Conservation (phyloP, 139 green algal species). For the Tetraselmis chui region DNA sequence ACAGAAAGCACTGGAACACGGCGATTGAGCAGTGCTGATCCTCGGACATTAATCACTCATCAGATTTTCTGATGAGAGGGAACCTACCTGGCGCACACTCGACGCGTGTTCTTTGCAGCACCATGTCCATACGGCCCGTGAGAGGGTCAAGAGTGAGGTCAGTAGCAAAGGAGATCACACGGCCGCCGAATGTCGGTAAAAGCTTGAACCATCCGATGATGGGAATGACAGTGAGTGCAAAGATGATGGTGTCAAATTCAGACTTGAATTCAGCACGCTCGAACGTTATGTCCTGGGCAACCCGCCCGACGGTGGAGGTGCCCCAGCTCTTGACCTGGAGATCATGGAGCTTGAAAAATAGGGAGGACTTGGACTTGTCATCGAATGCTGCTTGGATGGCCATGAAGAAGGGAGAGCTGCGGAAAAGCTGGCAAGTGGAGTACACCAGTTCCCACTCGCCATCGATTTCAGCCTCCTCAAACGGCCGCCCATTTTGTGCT, state of each 20-base stretch:
- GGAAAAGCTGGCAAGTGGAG: constrained; percentile 21
- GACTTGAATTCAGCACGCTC: not conserved
- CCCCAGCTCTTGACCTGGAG: constrained; percentile 27
- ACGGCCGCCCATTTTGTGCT: not conserved
- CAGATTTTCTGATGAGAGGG: not conserved
- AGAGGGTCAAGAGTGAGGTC: constrained; percentile 6
- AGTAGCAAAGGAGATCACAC: constrained; percentile 13
- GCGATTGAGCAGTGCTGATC: not conserved
- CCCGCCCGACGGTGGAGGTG: constrained; percentile 18
- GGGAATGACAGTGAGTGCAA: constrained; percentile 22
- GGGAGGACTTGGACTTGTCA: not conserved
- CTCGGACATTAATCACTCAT: too few relatives aligned
- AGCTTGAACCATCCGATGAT: constrained; percentile 34
- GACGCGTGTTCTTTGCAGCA: not conserved
- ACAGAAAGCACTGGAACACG: not conserved
- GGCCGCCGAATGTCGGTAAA: constrained; percentile 25
- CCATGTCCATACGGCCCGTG: constrained; percentile 2
- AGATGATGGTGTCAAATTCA: constrained; percentile 29
- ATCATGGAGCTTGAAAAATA: constrained; percentile 29
- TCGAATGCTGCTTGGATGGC: constrained; percentile 23
- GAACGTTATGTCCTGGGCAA: constrained; percentile 13
- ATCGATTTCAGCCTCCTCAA: not conserved
- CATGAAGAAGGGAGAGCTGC: constrained; percentile 27
- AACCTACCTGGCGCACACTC: not conserved
- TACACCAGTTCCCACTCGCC: constrained; percentile 27